Conservation (phyloP, 1,284 basidiomycete genomes). For the Cutaneotrichosporon mucoides region DNA sequence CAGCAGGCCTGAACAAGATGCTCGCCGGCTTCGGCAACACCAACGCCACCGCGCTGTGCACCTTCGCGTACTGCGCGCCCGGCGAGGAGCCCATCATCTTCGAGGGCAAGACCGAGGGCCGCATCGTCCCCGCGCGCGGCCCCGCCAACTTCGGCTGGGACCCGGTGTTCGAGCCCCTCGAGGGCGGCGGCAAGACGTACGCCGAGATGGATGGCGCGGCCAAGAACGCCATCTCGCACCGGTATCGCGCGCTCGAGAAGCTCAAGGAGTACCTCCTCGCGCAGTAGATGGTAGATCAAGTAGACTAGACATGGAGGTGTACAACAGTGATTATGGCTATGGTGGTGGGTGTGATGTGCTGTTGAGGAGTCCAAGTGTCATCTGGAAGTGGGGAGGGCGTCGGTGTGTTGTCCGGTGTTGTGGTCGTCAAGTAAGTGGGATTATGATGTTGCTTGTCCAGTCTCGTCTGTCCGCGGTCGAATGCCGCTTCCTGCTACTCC, state of each 20-base stretch:
- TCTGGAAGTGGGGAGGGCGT: too few relatives aligned
- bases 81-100: slow-evolving; percentile 73
- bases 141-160: slow-evolving; percentile 84
- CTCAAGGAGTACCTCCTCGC: slow-evolving; percentile 62
- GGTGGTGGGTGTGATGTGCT: neutral
- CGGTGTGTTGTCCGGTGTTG: too few relatives aligned
- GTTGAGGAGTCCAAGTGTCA: neutral
- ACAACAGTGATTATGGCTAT: neutral
- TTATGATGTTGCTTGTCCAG: too few relatives aligned
- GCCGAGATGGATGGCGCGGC: slow-evolving; percentile 85
- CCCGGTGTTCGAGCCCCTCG: slow-evolving; percentile 72
- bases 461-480: too few relatives aligned
- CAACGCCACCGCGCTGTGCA: slow-evolving; percentile 85
- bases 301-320: neutral
- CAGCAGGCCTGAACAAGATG: slow-evolving; percentile 75
- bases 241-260: slow-evolving; percentile 80
- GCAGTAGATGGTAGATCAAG: slow-evolving; percentile 11
- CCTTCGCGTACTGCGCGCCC: slow-evolving; percentile 87
- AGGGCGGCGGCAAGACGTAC: slow-evolving; percentile 56
- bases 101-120: slow-evolving; percentile 83
- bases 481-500: neutral
- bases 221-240: slow-evolving; percentile 87
- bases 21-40: slow-evolving; percentile 78
- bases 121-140: slow-evolving; percentile 81
- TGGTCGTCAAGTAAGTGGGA: too few relatives aligned